phyloP scores from a whole-genome alignment of 2,329 filamentous ascomycete species.

The Pseudogymnoascus sp. region DNA sequence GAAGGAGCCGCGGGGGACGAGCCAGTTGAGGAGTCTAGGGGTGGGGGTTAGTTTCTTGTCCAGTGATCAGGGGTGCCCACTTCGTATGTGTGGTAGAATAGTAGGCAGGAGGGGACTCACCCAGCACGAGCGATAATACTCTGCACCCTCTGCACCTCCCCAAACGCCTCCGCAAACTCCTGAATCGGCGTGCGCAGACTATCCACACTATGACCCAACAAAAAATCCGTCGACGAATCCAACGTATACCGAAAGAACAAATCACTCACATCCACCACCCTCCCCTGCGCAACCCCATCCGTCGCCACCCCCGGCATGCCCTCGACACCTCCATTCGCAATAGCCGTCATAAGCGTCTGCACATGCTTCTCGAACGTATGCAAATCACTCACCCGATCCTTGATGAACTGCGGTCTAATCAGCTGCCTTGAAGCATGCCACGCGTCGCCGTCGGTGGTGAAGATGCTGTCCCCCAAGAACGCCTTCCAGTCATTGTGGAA shows the following conservation, averaged over 20 bases:
- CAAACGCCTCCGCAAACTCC: constrained; percentile 74
- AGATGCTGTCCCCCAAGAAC: constrained; percentile 69
- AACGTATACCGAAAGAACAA: constrained; percentile 80
- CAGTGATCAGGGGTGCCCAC: not conserved
- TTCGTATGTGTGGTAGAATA: not conserved
- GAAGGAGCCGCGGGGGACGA: constrained; percentile 60
- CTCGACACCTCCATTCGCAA: constrained; percentile 50
- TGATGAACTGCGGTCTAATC: constrained; percentile 78
- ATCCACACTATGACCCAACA: constrained; percentile 68
- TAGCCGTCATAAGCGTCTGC: constrained; percentile 59
- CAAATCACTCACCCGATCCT: constrained; percentile 73
- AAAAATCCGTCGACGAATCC: constrained; percentile 78
- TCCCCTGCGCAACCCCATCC: constrained; percentile 50
- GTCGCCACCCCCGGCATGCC: constrained; percentile 56
- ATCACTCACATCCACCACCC: constrained; percentile 60
- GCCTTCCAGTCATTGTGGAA: constrained; percentile 70
- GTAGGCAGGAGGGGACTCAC: constrained; percentile 27
- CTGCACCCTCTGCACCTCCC: constrained; percentile 68
- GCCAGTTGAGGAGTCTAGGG: constrained; percentile 40
- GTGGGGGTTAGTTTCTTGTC: constrained; percentile 27
- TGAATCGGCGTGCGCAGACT: constrained; percentile 46
- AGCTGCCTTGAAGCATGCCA: constrained; percentile 79
- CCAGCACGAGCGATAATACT: constrained; percentile 56
- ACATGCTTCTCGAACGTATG: constrained; percentile 74
- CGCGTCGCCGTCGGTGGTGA: constrained; percentile 66